Base-by-base conservation (phyloP, 208 protist species). In the Vickermania ingenoplastis region DNA sequence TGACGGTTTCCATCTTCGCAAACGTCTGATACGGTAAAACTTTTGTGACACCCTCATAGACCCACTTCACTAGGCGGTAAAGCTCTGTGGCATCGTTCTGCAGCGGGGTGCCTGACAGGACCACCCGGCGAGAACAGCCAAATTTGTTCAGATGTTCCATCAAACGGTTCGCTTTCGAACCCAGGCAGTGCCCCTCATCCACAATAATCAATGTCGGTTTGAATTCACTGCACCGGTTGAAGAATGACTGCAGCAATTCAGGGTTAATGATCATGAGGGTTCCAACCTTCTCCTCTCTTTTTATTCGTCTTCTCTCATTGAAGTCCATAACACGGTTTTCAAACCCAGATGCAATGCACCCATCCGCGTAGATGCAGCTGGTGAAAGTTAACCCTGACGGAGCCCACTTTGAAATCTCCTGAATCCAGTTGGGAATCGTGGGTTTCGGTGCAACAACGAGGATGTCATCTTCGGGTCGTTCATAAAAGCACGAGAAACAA, bases 91-190 rank as follows among this genome's bases (percentile, higher is more conserved):
- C 71, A 58, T 88, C 76, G 63, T 94, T 96, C 53, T 96, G 90
- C 59, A 96, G 53, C 25, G 90, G 87, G n/a, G 87, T 96, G 36
- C 87, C 90, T 31, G 85, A 89, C n/a, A 94, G 72, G 14, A 92
- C 83, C 11, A 96, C 65, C 30, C 83, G 84, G 14, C 71, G 51
- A 3, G 53, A 57, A 61, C 83, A 91, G 2, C 57, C 28, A 41
- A 91, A 63, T 11, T 69, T 59, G 11, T 79, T 63, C 17, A 96
- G 69, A n/a, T 28, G 59, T 13, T 83, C 74, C 2, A 67, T 79
- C 24, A 94, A 57, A 53, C 83, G 83, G 27, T 61, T 88, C 2
- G 73, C 75, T 57, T 79, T 86, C n/a, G 83, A 57, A 0, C 75
- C 81, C 4, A 96, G 62, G 23, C 77, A 63, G 62, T 95, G 86